Base-by-base conservation (phyloP, 129 eudicot genomes). In the Tanacetum coccineum region DNA sequence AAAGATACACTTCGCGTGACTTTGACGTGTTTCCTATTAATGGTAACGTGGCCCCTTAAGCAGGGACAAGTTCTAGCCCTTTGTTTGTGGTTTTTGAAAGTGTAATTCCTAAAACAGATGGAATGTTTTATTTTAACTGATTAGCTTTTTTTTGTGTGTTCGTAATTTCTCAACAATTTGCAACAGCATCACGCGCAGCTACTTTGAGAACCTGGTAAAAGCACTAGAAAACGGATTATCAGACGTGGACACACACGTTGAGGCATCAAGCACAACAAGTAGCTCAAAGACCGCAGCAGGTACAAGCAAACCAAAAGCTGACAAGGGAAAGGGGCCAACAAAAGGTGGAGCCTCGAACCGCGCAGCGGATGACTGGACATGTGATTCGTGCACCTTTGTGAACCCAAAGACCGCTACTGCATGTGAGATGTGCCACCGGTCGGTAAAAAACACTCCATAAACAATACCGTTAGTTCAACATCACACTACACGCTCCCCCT, bases 161-260 rank as follows among this genome's bases (percentile, higher is more conserved):
- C 25, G 25, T 22, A 22, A n/a, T n/a, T n/a, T n/a, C 9, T 13
- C 19, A 68, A 48, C 61, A 8, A 62, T 25, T 4, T 79, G 53
- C 52, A 52, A 76, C 85, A 87, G 90, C 13, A 85, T 87, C 48
- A 87, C 95, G 13, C 77, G 87, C 11, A 87, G 64, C 70, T 87
- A 84, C 83, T 87, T 87, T 70, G 95, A 87, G 63, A 87, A 87
- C 78, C 73, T 87, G 74, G 90, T 87, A 28, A 71, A 81, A 79
- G 95, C 95, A 36, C 63, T 87, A 46, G 95, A 87, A 71, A 84
- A 84, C 13, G 87, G 87, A 52, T 81, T 87, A 46, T 68, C 90
- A 4, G 86, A 83, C 46, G 87, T 87, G 48, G 76, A 68, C 52
- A 67, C 91, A 17, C 81, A 77, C 14, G 87, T 5, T 7, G 42